Conservation (phyloP, 768 basidiomycete genomes). For the Leucocoprinus leucothites region DNA sequence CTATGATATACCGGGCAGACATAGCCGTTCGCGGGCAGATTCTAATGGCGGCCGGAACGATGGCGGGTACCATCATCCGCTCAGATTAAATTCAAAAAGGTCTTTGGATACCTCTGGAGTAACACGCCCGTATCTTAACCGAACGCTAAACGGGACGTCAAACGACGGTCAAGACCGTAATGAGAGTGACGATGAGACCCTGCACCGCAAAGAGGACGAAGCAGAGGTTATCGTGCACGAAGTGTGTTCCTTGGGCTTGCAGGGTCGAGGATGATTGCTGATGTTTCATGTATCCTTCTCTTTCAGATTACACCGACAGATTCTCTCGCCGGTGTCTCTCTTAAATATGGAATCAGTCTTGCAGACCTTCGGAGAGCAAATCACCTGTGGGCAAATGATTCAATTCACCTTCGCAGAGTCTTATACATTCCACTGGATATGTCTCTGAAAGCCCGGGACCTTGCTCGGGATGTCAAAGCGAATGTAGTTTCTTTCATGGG, state of each 20-base stretch:
- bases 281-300: background rate
- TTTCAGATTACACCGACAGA: slow-evolving; percentile 67
- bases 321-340: slow-evolving; percentile 81
- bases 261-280: background rate
- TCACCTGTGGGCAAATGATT: slow-evolving; percentile 91
- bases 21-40: slow-evolving; percentile 24
- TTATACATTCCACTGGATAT: slow-evolving; percentile 78
- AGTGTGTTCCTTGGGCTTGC: slow-evolving; percentile 29
- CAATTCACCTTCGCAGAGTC: slow-evolving; percentile 81
- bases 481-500: slow-evolving; percentile 2
- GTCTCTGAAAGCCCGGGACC: slow-evolving; percentile 43
- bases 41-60: slow-evolving; percentile 8
- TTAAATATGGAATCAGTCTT: slow-evolving; percentile 86
- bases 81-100: slow-evolving; percentile 27
- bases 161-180: slow-evolving; percentile 19
- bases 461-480: slow-evolving; percentile 17
- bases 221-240: slow-evolving; percentile 59
- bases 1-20: slow-evolving; percentile 10
- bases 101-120: slow-evolving; percentile 27
- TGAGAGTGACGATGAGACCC: slow-evolving; percentile 15
- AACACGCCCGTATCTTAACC: slow-evolving; percentile 39
- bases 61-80: slow-evolving; percentile 1
- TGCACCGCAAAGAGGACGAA: slow-evolving; percentile 29
- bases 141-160: slow-evolving; percentile 31
- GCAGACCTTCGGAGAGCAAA: slow-evolving; percentile 84